Evolutionary conservation across 2,329 filamentous ascomycete species (phyloP), one percentile per base, ranked within the genome.

Genomic region (Sclerotinia glacialis): DNA sequence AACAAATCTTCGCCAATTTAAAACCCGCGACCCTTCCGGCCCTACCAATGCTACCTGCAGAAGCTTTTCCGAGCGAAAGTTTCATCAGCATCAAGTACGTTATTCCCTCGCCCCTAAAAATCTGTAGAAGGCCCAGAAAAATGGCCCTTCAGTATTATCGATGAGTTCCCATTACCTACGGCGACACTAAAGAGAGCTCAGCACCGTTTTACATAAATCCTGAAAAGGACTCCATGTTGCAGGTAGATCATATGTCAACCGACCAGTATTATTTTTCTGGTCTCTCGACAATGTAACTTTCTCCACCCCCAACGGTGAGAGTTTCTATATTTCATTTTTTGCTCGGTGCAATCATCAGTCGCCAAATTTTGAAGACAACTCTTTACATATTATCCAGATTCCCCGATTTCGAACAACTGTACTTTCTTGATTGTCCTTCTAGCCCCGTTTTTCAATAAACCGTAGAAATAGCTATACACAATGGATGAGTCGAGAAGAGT

Each of bases 231-330:
- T 18, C n/a, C 1, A 55, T 4, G 34, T 18, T 2, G 16, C 16
- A 5, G 3, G 8, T 28, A 6, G 3, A 2, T 31, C 1, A 28
- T 2, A 1, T 18, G 9, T 1, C 1, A 2, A 4, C 7, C 14
- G 4, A 2, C 49, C 49, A 8, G 8, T 16, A 1, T 2, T 31
- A 5, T 3, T 1, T 28, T 52, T 52, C 26, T 52, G 49, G 49
- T 9, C 0, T 2, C 3, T 18, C 2, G 11, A 55, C 21, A n/a
- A 34, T 12, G 31, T 18, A 18, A 55, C 31, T 18, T 7, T 55
- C 2, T 55, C 53, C 9, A 55, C 34, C n/a, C 34, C n/a, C 34
- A 40, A 55, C 2, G 53, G 53, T 26, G 34, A 11, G 11, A 18
- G 3, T 26, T 12, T 55, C n/a, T 55, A n/a, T 3, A 42, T 12